phyloP scores from a whole-genome alignment of 1,139 yeast genomes.

The Arxiozyma heterogenica region DNA sequence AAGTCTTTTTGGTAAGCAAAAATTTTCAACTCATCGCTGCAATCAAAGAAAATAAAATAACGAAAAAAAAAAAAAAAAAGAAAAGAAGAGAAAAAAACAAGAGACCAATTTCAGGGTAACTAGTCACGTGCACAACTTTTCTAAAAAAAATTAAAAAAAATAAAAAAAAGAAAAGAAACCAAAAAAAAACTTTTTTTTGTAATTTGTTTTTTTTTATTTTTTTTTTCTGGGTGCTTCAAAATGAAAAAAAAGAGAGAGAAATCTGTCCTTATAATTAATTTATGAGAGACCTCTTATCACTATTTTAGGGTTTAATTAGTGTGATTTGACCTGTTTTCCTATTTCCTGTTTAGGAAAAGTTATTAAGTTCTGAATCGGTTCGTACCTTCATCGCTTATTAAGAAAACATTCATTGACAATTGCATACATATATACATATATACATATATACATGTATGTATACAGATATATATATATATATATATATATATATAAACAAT shows the following conservation, averaged over 20 bases:
- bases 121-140: neutral
- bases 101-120: neutral
- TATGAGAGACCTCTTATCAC: too few species aligned
- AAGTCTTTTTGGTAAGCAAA: neutral
- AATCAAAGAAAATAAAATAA: neutral
- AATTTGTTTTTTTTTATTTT: too few species aligned
- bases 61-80: neutral
- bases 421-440: too few species aligned
- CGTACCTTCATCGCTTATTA: neutral
- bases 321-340: neutral
- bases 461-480: too few species aligned
- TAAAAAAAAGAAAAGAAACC: too few species aligned
- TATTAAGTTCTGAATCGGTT: neutral
- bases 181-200: too few species aligned
- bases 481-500: too few species aligned
- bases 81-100: neutral
- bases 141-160: neutral
- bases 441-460: too few species aligned
- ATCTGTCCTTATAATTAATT: too few species aligned
- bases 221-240: too few species aligned
- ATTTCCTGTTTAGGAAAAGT: neutral
- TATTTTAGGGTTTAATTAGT: neutral
- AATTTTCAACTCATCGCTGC: conserved; percentile 2
- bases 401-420: too few species aligned
- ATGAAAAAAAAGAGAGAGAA: too few species aligned